phyloP scores from a whole-genome alignment of 2,329 filamentous ascomycete species.

The Daldinia sp. region DNA sequence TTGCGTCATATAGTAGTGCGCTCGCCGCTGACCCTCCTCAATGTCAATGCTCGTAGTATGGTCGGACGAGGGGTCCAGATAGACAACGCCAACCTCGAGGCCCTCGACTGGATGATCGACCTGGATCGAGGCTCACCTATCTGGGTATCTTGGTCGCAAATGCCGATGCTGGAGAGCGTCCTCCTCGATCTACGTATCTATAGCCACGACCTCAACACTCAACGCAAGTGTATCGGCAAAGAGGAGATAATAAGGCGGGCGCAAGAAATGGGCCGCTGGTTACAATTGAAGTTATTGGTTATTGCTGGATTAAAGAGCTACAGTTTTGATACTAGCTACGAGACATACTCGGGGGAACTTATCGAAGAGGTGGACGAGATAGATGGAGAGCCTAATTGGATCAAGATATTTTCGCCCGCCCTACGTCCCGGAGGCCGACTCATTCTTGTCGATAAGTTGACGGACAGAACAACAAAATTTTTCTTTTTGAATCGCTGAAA shows the following conservation, averaged over 20 bases:
- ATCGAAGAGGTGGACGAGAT: conserved; percentile 41
- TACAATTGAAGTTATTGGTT: conserved; percentile 44
- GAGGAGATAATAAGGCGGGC: conserved; percentile 38
- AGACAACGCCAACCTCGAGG: conserved; percentile 12
- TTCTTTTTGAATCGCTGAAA: neutral
- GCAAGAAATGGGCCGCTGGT: conserved; percentile 42
- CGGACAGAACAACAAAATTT: neutral
- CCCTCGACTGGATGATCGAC: conserved; percentile 37
- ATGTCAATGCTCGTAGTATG: conserved; percentile 23
- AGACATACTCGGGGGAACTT: conserved; percentile 23
- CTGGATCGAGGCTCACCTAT: conserved; percentile 42
- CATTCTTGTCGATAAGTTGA: conserved; percentile 44
- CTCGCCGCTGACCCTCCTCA: conserved; percentile 41
- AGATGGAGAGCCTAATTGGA: conserved; percentile 46
- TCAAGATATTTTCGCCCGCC: conserved; percentile 43
- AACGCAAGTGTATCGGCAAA: conserved; percentile 40
- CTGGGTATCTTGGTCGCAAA: conserved; percentile 47
- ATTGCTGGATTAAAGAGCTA: conserved; percentile 48
- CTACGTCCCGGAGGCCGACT: conserved; percentile 44
- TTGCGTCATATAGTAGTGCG: conserved; percentile 44
- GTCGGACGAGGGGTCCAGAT: conserved; percentile 1
- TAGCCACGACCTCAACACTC: conserved; percentile 44
- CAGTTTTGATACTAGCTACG: conserved; percentile 34
- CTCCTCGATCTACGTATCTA: conserved; percentile 47
- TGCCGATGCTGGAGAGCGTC: conserved; percentile 46